Conservation (phyloP, 345 rosid genomes). For the Eucalyptus tenuipes region DNA sequence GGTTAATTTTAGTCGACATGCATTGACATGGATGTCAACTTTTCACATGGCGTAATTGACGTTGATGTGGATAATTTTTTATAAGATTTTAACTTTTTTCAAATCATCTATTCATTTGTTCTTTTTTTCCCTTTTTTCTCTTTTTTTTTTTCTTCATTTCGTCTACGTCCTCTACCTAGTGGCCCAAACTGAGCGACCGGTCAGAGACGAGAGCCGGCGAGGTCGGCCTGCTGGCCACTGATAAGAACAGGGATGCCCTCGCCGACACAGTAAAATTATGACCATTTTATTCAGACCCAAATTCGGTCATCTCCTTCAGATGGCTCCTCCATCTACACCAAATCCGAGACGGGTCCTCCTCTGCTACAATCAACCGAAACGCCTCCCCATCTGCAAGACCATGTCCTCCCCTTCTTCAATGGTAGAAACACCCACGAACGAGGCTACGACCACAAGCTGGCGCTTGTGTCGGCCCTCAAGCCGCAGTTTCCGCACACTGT, state of each 20-base stretch:
- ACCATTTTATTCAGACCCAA: conserved; percentile 13
- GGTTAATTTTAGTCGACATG: too few species aligned
- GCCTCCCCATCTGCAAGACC: not conserved
- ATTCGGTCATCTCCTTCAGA: not conserved
- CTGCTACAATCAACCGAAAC: not conserved
- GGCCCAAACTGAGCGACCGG: too few species aligned
- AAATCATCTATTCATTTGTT: too few species aligned
- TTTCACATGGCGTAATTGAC: rapidly evolving
- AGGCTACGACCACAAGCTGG: conserved; percentile 16
- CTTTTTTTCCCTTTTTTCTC: rapidly evolving
- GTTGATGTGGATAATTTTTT: too few species aligned
- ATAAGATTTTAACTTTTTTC: too few species aligned
- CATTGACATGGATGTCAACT: too few species aligned
- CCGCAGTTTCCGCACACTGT: conserved; percentile 1
- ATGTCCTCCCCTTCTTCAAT: conserved; percentile 1
- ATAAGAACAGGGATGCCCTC: too few species aligned
- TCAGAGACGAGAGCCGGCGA: too few species aligned
- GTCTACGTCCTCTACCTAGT: too few species aligned
- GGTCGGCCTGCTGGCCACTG: too few species aligned
- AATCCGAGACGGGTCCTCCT: conserved; percentile 25
- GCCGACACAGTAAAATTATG: conserved; percentile 1
- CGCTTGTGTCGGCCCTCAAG: conserved; percentile 48
- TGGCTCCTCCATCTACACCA: not conserved
- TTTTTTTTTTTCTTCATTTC: too few species aligned
- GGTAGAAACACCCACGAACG: not conserved